phyloP scores from a whole-genome alignment of 1,284 basidiomycete genomes.

The Trametes versicolor region DNA sequence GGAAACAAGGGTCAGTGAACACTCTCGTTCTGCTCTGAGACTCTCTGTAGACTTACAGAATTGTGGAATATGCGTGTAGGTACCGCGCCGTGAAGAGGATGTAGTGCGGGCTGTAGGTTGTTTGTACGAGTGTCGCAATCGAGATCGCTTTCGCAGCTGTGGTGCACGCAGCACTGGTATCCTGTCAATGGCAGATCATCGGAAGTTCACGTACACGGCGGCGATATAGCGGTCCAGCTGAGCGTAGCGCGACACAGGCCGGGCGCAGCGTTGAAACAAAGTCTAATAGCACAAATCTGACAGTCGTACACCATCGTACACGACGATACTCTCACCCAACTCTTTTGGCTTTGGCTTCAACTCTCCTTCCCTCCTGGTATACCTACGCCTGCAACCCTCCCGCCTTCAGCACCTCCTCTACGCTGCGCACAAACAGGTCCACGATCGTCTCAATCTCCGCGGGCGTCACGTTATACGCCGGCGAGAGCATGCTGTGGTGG shows the following conservation, averaged over 20 bases:
- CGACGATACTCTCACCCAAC: neutral
- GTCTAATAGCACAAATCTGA: slow-evolving; percentile 1
- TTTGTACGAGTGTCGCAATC: neutral
- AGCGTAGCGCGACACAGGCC: too few species aligned
- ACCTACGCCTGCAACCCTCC: slow-evolving; percentile 27
- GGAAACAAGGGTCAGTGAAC: slow-evolving; percentile 59
- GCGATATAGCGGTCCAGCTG: too few species aligned
- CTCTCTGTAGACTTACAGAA: neutral
- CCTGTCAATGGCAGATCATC: too few species aligned
- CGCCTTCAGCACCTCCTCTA: slow-evolving; percentile 65
- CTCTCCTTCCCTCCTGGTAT: too few species aligned
- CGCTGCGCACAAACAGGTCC: slow-evolving; percentile 65
- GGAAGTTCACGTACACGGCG: too few species aligned
- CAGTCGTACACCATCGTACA: slow-evolving; percentile 16
- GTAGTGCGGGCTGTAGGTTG: neutral
- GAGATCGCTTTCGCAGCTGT: neutral
- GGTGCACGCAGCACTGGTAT: too few species aligned
- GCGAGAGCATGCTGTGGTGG: slow-evolving; percentile 74
- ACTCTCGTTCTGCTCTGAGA: neutral
- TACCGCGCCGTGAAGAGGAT: slow-evolving; percentile 11
- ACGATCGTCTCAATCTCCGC: slow-evolving; percentile 75
- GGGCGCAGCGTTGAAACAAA: too few species aligned
- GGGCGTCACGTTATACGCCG: slow-evolving; percentile 77
- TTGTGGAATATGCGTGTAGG: neutral
- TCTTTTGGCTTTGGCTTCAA: neutral